phyloP scores from a whole-genome alignment of 2,329 filamentous ascomycete genomes.

The Thielaviopsis euricoi region DNA sequence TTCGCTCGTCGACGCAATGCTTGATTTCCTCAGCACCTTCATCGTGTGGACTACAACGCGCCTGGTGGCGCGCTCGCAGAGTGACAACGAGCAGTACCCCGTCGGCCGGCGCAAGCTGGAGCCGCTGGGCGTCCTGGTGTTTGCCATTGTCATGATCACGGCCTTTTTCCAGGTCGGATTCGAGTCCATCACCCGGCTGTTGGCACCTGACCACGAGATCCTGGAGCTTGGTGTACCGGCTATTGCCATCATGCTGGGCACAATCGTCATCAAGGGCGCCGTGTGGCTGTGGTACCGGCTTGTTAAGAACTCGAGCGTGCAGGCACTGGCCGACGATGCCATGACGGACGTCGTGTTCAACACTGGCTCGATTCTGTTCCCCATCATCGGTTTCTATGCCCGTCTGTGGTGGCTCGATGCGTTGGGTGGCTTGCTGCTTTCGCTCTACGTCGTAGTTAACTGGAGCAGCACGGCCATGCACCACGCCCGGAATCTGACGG shows the following conservation, averaged over 20 bases:
- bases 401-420: constrained; percentile 72
- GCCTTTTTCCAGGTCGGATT: constrained; percentile 66
- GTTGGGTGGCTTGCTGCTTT: constrained; percentile 62
- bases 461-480: constrained; percentile 59
- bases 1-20: constrained; percentile 59
- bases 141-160: constrained; percentile 74
- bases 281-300: constrained; percentile 82
- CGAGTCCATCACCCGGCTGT: constrained; percentile 50
- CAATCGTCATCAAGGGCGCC: constrained; percentile 63
- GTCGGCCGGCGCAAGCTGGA: constrained; percentile 64
- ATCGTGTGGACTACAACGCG: constrained; percentile 68
- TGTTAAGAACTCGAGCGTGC: constrained; percentile 72
- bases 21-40: constrained; percentile 67
- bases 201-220: constrained; percentile 42
- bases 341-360: constrained; percentile 79
- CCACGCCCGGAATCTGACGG: constrained; percentile 68
- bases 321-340: constrained; percentile 48
- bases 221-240: constrained; percentile 59
- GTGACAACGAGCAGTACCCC: constrained; percentile 61
- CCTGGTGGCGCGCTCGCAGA: constrained; percentile 46
- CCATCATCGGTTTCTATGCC: constrained; percentile 61
- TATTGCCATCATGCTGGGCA: constrained; percentile 64
- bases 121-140: constrained; percentile 65
- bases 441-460: constrained; percentile 60
- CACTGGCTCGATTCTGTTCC: constrained; percentile 74